phyloP scores from a whole-genome alignment of 2,329 filamentous ascomycete genomes.

The Diaporthe sp. region DNA sequence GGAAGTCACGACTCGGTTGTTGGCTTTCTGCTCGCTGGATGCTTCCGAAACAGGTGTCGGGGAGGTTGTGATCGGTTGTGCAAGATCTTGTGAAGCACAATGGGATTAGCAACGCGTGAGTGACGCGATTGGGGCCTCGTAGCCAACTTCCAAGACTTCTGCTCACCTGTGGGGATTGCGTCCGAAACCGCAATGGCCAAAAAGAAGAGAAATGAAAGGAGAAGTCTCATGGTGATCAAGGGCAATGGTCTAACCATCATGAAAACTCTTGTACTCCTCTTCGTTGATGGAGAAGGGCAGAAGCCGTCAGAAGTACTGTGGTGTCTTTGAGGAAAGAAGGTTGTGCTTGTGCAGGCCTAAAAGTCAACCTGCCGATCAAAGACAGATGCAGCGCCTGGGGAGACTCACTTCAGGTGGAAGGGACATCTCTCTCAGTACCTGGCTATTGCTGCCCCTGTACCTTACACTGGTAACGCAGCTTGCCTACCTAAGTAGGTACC shows the following conservation, averaged over 20 bases:
- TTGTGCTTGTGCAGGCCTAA: not conserved
- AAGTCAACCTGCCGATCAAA: not conserved
- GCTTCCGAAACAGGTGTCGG: not conserved
- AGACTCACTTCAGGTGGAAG: not conserved
- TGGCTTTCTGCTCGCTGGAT: not conserved
- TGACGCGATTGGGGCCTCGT: too few species aligned
- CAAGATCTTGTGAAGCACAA: not conserved
- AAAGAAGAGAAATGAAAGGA: not conserved
- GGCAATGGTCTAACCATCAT: not conserved
- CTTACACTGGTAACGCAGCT: not conserved
- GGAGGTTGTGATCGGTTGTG: not conserved
- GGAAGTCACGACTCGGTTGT: not conserved
- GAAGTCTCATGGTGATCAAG: not conserved
- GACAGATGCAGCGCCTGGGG: not conserved
- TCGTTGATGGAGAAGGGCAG: not conserved
- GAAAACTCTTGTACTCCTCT: too few species aligned
- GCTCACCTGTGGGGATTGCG: not conserved
- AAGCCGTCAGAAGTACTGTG: not conserved
- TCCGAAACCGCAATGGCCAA: not conserved
- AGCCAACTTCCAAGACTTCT: not conserved
- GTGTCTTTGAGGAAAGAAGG: not conserved
- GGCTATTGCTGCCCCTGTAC: not conserved
- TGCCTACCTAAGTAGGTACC: not conserved
- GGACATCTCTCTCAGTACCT: not conserved
- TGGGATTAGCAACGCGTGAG: not conserved